Conservation (phyloP, 2,329 filamentous ascomycete genomes). For the Venturia asperata region DNA sequence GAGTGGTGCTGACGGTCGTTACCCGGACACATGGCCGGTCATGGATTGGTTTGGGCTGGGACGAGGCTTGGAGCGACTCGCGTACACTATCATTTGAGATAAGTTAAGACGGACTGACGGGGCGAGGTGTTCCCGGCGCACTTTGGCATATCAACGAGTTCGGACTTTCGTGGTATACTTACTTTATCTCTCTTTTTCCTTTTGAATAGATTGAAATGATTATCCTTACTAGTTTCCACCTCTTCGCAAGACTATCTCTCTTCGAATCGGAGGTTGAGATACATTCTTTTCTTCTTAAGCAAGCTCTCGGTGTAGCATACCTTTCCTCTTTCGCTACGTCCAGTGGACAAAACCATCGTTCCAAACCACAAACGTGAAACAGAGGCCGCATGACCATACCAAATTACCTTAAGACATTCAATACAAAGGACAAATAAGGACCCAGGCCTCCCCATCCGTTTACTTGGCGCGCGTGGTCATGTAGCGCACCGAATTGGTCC, state of each 20-base stretch:
- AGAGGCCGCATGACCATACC: too few species aligned
- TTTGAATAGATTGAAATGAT: background rate
- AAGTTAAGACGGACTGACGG: background rate
- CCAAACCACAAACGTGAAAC: too few species aligned
- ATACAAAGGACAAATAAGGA: background rate
- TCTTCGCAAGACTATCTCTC: too few species aligned
- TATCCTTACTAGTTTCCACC: too few species aligned
- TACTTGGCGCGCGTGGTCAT: conserved; percentile 1
- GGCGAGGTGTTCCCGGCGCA: background rate
- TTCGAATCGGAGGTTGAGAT: too few species aligned
- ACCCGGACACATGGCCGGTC: background rate
- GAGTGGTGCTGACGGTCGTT: conserved; percentile 10
- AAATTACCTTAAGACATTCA: background rate
- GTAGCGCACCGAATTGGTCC: too few species aligned
- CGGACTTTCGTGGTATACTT: background rate
- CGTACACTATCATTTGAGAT: background rate
- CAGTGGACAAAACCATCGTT: background rate
- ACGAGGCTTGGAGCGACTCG: background rate
- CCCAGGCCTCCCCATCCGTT: background rate
- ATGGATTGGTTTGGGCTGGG: background rate
- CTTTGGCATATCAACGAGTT: background rate
- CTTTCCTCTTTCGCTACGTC: background rate
- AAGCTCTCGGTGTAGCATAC: background rate
- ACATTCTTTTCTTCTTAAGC: background rate
- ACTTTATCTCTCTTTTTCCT: too few species aligned